phyloP scores from a whole-genome alignment of 495 filamentous ascomycete genomes.

The Gamarada debralockiae region DNA sequence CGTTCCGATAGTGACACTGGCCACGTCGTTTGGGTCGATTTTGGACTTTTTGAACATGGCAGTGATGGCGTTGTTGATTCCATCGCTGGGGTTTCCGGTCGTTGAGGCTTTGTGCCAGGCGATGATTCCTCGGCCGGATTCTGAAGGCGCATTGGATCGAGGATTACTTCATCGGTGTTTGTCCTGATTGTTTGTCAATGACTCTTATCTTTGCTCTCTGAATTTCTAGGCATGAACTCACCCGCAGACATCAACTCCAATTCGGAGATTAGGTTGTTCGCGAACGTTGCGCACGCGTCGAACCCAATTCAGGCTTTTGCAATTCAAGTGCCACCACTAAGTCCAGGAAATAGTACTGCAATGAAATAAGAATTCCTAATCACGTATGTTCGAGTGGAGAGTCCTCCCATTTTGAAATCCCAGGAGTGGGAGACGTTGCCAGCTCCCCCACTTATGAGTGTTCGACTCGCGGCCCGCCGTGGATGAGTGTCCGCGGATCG shows the following conservation, averaged over 20 bases:
- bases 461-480: too few species aligned
- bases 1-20: conserved; percentile 41
- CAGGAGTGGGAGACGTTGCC: too few species aligned
- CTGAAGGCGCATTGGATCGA: conserved; percentile 40
- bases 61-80: conserved; percentile 46
- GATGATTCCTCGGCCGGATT: conserved; percentile 39
- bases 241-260: conserved; percentile 18
- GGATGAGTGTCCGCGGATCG: too few species aligned
- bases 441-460: too few species aligned
- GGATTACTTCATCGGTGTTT: conserved; percentile 57
- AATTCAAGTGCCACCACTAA: too few species aligned
- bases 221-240: background rate
- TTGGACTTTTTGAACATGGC: conserved; percentile 37
- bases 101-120: conserved; percentile 55
- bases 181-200: conserved; percentile 39
- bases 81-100: conserved; percentile 48
- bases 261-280: conserved; percentile 16
- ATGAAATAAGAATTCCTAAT: too few species aligned
- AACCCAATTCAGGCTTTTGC: too few species aligned
- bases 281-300: too few species aligned
- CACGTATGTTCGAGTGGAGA: too few species aligned
- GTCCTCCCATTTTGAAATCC: too few species aligned
- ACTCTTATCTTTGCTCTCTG: too few species aligned
- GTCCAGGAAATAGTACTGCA: too few species aligned
- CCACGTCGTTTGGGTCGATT: conserved; percentile 38